Evolutionary conservation across 495 filamentous ascomycete species (phyloP), one percentile per base, ranked within the genome.

Genomic region (Collariella sp.): DNA sequence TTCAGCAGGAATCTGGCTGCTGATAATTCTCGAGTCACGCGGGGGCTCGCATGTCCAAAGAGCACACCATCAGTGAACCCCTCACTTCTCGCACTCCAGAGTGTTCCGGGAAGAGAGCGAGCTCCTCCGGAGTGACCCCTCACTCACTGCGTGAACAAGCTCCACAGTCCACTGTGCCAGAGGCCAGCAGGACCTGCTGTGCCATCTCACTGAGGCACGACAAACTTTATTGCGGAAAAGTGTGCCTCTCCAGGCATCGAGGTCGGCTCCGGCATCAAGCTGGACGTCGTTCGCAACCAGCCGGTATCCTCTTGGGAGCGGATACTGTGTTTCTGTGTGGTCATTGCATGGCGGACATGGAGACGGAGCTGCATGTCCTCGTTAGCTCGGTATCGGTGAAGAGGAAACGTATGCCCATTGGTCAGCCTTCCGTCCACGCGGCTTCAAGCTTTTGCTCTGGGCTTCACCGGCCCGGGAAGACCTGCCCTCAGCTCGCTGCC

Each of bases 341-440:
- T 29, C 15, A 56, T 51, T 54, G 52, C n/a, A n/a, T 19, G 19
- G 18, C 20, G 39, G 45, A 49, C 50, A 41, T 60, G 60, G 57
- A 58, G 54, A 58, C 56, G 43, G 56, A 56, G 57, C 51, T 59
- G 44, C 58, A 66, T 58, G 51, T 38, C 53, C 45, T 56, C 45
- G 55, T 52, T 53, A 45, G 61, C 41, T 59, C 52, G 54, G 24
- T 10, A 12, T 22, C 24, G 26, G 26, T 5, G 16, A 35, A 52
- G 35, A 54, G 50, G 26, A 20, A 42, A 46, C 20, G 20, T 20
- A 20, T 41, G 48, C 48, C 57, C 46, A 66, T 66, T 63, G 60
- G 63, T 26, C 58, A 44, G 50, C 48, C 26, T 18, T n/a, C 39
- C 48, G 43, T 19, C 49, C 41, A 36, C 39, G 16, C 46, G 35